Evolutionary conservation across 768 basidiomycete genomes (phyloP).

Genomic region (Leccinellum albellum): DNA sequence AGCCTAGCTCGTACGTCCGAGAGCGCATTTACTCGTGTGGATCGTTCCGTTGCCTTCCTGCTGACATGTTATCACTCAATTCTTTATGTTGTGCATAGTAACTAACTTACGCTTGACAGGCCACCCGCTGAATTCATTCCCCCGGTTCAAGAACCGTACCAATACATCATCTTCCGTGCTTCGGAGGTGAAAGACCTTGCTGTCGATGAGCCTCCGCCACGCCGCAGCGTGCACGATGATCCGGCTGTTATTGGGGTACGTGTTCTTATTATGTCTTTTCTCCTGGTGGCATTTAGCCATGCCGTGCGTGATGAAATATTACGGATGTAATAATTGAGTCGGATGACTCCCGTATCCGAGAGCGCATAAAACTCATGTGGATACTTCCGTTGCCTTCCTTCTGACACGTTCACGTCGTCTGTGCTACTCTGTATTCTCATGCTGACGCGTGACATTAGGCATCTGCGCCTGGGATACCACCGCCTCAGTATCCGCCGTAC

Average conservation of each 20-base stretch:
- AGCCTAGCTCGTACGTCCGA: slow-evolving; percentile 35
- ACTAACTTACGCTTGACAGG: slow-evolving; percentile 38
- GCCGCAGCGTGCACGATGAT: slow-evolving; percentile 73
- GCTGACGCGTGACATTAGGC: slow-evolving; percentile 36
- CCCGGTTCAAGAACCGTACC: slow-evolving; percentile 77
- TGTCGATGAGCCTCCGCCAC: slow-evolving; percentile 63
- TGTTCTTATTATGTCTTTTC: slow-evolving; percentile 21
- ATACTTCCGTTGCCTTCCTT: slow-evolving; percentile 62
- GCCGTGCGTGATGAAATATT: slow-evolving; percentile 38
- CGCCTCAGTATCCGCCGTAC: slow-evolving; percentile 29
- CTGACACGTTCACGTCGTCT: slow-evolving; percentile 30
- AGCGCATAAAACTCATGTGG: slow-evolving; percentile 47
- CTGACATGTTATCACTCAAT: slow-evolving; percentile 33
- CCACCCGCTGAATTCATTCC: slow-evolving; percentile 78
- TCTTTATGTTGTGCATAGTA: neutral
- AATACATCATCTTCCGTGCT: slow-evolving; percentile 88
- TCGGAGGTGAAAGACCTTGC: slow-evolving; percentile 88
- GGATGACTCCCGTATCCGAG: slow-evolving; percentile 35
- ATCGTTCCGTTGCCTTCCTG: slow-evolving; percentile 66
- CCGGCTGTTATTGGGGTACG: slow-evolving; percentile 80
- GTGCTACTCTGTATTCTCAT: neutral
- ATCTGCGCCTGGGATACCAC: slow-evolving; percentile 41
- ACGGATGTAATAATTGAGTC: slow-evolving; percentile 42
- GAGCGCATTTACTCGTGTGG: slow-evolving; percentile 50
- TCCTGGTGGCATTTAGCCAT: slow-evolving; percentile 2